Base-by-base conservation (phyloP, 1,284 basidiomycete genomes). In the Ceratobasidium sp. region DNA sequence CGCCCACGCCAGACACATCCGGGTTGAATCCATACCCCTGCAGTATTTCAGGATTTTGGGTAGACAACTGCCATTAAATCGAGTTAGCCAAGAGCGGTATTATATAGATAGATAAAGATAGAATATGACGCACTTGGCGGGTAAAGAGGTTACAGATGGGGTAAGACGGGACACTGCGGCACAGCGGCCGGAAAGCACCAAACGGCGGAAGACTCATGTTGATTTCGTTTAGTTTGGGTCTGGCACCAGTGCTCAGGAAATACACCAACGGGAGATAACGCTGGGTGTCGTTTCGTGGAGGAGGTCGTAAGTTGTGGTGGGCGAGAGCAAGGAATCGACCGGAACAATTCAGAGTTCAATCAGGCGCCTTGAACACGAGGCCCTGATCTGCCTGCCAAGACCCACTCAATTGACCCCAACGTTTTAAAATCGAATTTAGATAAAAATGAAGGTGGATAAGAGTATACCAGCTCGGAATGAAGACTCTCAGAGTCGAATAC, bases 71-170 rank as follows among this genome's bases (percentile, higher is more conserved):
- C 59, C 42, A 64, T 33, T 33, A 33, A 74, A 15, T 48, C 78
- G 33, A 46, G 50, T 20, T 3, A 23, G 57, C 40, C 61, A 64
- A 33, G 38, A 57, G 59, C 56, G 33, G 62, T 64, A 23, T 50
- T 33, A 33, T 33, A 33, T 33, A 33, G 33, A 33, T 33, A 33
- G 4, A 40, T 1, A 33, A 20, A 59, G 20, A 38, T 15, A n/a
- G 20, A 59, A 57, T 56, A 20, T 64, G 74, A 78, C 78, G 42
- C 12, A 88, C 90, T 86, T 92, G 91, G 79, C 87, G 87, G 82
- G 90, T 91, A 84, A 92, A 92, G 80, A 92, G 89, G 81, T 92
- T 92, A 83, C 91, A 92, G 91, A 91, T 91, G 0, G 91, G 86
- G 81, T 92, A 92, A 38, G 90, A 91, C 0, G 91, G 91, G 12